phyloP scores from a whole-genome alignment of 2,329 filamentous ascomycete species.

The Colletotrichum shisoi region DNA sequence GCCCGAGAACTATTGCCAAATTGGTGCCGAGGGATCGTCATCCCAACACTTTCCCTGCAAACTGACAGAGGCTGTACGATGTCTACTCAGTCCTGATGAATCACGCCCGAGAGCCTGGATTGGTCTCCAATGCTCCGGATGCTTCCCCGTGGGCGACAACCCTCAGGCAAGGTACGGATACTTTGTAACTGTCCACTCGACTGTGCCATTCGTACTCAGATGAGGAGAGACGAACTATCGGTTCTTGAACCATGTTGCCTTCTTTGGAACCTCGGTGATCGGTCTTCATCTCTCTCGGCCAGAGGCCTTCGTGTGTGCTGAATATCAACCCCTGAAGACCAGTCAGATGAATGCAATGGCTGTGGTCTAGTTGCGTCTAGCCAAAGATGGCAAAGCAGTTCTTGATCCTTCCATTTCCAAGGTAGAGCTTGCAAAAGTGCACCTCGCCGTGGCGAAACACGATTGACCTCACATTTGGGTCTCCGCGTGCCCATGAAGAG shows the following conservation, averaged over 20 bases:
- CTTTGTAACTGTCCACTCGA: neutral
- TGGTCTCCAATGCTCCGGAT: neutral
- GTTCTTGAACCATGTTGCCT: too few relatives aligned
- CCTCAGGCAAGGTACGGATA: neutral
- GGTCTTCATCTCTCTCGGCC: neutral
- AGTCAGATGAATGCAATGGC: neutral
- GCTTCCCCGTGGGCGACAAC: neutral
- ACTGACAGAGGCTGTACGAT: neutral
- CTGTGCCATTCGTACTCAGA: neutral
- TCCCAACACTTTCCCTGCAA: conserved; percentile 1
- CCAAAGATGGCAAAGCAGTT: neutral
- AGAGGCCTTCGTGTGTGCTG: too few relatives aligned
- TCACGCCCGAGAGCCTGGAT: conserved; percentile 5
- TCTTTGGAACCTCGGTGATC: neutral
- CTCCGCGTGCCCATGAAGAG: neutral
- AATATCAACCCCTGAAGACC: neutral
- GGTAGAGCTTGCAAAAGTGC: neutral
- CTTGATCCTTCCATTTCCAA: neutral
- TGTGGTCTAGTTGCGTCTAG: neutral
- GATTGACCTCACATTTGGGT: neutral
- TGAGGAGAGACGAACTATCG: neutral
- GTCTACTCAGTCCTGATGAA: neutral
- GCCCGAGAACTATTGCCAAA: neutral
- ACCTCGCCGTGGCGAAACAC: neutral
- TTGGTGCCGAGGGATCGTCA: conserved; percentile 5